Evolutionary conservation across 1,284 basidiomycete species (phyloP).

Genomic region (Moesziomyces globuligerus): DNA sequence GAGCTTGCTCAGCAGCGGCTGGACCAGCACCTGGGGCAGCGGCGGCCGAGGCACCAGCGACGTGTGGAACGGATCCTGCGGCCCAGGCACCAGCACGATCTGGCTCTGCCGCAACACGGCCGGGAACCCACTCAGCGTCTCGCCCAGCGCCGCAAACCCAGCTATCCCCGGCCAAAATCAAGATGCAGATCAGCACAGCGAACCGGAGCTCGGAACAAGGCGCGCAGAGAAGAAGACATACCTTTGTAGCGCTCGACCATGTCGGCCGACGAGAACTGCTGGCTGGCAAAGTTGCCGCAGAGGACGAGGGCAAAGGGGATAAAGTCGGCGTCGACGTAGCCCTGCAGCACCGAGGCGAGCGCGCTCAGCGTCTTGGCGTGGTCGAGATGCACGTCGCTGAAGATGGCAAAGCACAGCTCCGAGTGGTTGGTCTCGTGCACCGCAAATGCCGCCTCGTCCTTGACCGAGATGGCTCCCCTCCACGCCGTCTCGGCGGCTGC

Average conservation of each 20-base stretch:
- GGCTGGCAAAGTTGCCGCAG: conserved; percentile 90
- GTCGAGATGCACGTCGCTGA: conserved; percentile 96
- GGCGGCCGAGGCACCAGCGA: conserved; percentile 78
- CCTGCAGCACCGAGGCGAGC: conserved; percentile 85
- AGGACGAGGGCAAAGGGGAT: conserved; percentile 84
- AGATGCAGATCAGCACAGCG: too few species aligned
- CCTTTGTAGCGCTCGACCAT: conserved; percentile 87
- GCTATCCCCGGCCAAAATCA: conserved; percentile 12
- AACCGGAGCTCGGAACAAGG: too few species aligned
- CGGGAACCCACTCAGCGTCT: conserved; percentile 83
- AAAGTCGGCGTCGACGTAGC: conserved; percentile 86
- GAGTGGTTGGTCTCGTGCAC: conserved; percentile 64
- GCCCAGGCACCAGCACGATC: conserved; percentile 93
- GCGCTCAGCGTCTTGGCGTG: conserved; percentile 82
- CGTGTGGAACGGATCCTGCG: conserved; percentile 78
- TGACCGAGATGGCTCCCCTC: conserved; percentile 81
- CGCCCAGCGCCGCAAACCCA: conserved; percentile 73
- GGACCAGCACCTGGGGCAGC: conserved; percentile 75
- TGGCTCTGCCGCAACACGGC: conserved; percentile 80
- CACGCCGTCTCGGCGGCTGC: conserved; percentile 9
- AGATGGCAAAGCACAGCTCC: conserved; percentile 82
- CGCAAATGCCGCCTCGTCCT: conserved; percentile 81
- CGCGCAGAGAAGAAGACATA: conserved; percentile 67
- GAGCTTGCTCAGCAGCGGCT: conserved; percentile 40
- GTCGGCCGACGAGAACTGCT: conserved; percentile 79